These are phyloP conservation scores for Hypoxylon sp. DNA, from an alignment of 2,329 filamentous ascomycete genomes.

Conservation along the genomic window DNA sequence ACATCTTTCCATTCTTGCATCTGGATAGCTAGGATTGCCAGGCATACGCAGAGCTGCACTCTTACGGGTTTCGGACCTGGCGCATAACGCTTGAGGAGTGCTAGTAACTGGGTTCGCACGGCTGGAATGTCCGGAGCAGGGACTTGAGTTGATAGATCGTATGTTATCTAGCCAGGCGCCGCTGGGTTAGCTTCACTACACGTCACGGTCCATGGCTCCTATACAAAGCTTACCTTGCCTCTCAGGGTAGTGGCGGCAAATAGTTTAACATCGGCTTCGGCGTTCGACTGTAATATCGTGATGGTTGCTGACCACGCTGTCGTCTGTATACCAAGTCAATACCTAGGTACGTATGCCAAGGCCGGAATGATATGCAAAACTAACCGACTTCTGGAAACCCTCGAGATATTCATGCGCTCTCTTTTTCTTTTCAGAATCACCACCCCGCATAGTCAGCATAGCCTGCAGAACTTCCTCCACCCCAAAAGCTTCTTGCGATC, in stretches of 20 bases:
- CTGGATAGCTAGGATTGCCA: slow-evolving; percentile 95
- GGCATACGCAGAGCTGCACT: slow-evolving; percentile 92
- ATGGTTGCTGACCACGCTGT: slow-evolving; percentile 93
- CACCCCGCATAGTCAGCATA: slow-evolving; percentile 91
- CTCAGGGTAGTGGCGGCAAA: slow-evolving; percentile 98
- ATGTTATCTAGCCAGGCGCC: slow-evolving; percentile 78
- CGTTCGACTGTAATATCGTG: slow-evolving; percentile 83
- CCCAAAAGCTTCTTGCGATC: slow-evolving; percentile 77
- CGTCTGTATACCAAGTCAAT: slow-evolving; percentile 66
- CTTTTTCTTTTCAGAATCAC: slow-evolving; percentile 83
- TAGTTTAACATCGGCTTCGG: slow-evolving; percentile 86
- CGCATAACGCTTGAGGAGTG: slow-evolving; percentile 83
- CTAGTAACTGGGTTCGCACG: slow-evolving; percentile 85
- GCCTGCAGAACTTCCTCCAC: slow-evolving; percentile 82
- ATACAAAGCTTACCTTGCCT: slow-evolving; percentile 79
- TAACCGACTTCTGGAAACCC: slow-evolving; percentile 96
- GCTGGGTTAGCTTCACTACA: slow-evolving; percentile 32
- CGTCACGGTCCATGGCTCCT: slow-evolving; percentile 12
- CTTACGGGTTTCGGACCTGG: slow-evolving; percentile 85
- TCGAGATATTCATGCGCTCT: slow-evolving; percentile 92
- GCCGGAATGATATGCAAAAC: slow-evolving; percentile 51
- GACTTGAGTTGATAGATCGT: slow-evolving; percentile 89
- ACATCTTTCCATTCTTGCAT: slow-evolving; percentile 98
- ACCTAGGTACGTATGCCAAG: slow-evolving; percentile 12
- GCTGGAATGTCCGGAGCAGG: slow-evolving; percentile 78